Evolutionary conservation across 306 rosid species (phyloP), one percentile per base, ranked within the genome.

Genomic region (Sindora glabra): DNA sequence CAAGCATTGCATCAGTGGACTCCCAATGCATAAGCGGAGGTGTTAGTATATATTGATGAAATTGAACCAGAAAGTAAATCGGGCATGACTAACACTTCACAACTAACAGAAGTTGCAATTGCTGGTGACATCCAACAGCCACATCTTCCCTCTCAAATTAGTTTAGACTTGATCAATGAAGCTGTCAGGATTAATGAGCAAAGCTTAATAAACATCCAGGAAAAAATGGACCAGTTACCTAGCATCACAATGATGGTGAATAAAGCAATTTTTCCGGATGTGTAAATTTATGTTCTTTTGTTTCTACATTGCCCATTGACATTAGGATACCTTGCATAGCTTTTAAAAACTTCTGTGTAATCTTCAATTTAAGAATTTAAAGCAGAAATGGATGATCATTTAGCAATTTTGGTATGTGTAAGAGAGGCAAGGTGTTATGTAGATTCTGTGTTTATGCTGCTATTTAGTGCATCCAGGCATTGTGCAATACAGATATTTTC

Each of bases 381-480:
- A 50, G 14, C n/a, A 27, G 5, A 10, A 37, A 14, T 49, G 11
- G 39, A 22, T 41, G 45, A 14, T 38, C 41, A 11, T 50, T 14
- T 1, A 42, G 29, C 13, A 45, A 23, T 18, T 34, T 59, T 72
- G 16, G 15, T 17, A 11, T 42, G 62, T 15, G 29, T 27, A 39
- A 40, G 57, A 48, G 40, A 48, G 38, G 51, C 1, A 48, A 19
- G 26, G 16, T 32, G 50, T 51, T 34, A 50, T 32, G n/a, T 36
- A 56, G 19, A 14, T 32, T 48, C 27, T 16, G 23, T 30, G 41
- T 57, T 57, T 24, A 26, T 19, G 36, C 15, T 30, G 29, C 42
- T 50, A 25, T 3, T 49, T 23, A 33, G 24, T 52, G 64, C 64
- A 65, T 42, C 49, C 38, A 8, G 68, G 57, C n/a, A n/a, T 58